Percentiles rank a stretch among this genome's conserved stretches.
Evolutionary conservation across 208 protist genomes (phyloP).

Genomic region (Trypanosoma vivax): DNA sequence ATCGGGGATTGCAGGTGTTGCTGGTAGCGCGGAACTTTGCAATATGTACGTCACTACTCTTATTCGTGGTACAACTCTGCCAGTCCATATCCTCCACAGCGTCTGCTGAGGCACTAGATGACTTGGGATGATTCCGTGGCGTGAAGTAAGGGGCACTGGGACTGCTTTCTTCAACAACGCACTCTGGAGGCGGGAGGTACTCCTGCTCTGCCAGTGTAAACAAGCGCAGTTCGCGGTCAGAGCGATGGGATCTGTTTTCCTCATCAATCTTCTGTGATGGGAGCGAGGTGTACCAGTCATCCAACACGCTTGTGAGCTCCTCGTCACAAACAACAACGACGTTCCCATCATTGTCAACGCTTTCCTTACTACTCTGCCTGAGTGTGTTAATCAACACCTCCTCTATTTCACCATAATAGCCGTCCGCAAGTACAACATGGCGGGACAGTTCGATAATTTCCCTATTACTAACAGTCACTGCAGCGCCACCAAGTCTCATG

Average conservation of each 20-base stretch:
- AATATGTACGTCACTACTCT: not conserved
- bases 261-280: not conserved
- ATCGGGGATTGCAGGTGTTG: conserved; percentile 28
- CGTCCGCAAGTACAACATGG: conserved; percentile 50
- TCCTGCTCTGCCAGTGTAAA: conserved; percentile 31
- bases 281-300: not conserved
- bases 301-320: no score
- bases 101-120: not conserved
- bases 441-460: conserved; percentile 42
- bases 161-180: conserved; percentile 18
- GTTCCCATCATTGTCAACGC: not conserved
- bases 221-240: conserved; percentile 7
- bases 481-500: no score
- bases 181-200: conserved; percentile 43
- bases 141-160: not conserved
- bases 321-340: not conserved
- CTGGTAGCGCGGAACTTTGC: conserved; percentile 14
- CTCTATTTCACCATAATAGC: conserved; percentile 32
- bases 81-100: not conserved
- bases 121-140: not conserved
- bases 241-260: not conserved
- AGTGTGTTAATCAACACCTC: conserved; percentile 17
- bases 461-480: not conserved
- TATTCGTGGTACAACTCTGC: not conserved
- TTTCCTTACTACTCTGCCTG: not conserved